phyloP scores from a whole-genome alignment of 1,284 basidiomycete genomes.

The Irpex sp. region DNA sequence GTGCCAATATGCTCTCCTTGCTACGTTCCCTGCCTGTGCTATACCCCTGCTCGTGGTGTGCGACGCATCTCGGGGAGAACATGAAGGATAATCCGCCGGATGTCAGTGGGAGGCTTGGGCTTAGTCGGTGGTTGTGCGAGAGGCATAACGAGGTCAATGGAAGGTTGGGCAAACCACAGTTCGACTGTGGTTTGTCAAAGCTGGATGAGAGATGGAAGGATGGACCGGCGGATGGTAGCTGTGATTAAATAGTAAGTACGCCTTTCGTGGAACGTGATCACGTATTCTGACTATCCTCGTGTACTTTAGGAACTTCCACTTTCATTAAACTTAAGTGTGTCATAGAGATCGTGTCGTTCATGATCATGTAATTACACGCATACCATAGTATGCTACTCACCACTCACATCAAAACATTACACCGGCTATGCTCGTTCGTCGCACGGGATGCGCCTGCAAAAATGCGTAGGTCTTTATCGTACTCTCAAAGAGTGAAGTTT shows the following conservation, averaged over 20 bases:
- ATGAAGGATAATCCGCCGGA: slow-evolving; percentile 70
- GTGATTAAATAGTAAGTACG: slow-evolving; percentile 49
- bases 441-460: too few relatives aligned
- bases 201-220: slow-evolving; percentile 89
- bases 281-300: too few relatives aligned
- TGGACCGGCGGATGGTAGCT: slow-evolving; percentile 82
- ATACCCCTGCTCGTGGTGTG: slow-evolving; percentile 86
- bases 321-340: too few relatives aligned
- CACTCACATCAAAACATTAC: too few relatives aligned
- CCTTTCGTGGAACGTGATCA: neutral
- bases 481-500: too few relatives aligned
- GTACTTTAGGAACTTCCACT: too few relatives aligned
- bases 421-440: too few relatives aligned
- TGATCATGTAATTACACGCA: too few relatives aligned
- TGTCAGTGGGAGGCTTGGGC: slow-evolving; percentile 58
- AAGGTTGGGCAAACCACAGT: slow-evolving; percentile 77
- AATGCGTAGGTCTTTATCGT: too few relatives aligned
- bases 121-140: slow-evolving; percentile 87
- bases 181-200: slow-evolving; percentile 69
- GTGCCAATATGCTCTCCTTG: slow-evolving; percentile 78
- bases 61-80: slow-evolving; percentile 72
- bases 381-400: too few relatives aligned
- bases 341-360: too few relatives aligned
- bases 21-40: slow-evolving; percentile 74
- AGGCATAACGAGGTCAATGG: slow-evolving; percentile 90